These are phyloP conservation scores for Candida golubevii DNA, from an alignment of 805 yeast species.

Conservation along the genomic window DNA sequence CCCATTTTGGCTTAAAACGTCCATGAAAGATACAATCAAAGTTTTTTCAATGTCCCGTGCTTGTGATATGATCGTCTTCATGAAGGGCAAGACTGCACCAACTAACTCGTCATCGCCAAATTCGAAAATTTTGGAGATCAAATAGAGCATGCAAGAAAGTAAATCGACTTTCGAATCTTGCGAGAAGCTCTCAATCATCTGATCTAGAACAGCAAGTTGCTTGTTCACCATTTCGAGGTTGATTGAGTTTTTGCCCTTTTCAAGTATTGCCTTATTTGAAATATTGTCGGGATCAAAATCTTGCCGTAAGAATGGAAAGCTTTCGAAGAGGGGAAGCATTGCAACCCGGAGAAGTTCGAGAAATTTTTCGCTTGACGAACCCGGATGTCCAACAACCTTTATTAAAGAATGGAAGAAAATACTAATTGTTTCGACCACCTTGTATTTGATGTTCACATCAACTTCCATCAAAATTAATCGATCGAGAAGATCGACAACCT, in stretches of 20 bases:
- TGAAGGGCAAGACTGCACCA: constrained; percentile 46
- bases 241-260: constrained; percentile 27
- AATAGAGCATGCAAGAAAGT: constrained; percentile 61
- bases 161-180: constrained; percentile 61
- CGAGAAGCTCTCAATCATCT: constrained; percentile 63
- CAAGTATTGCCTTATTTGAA: constrained; percentile 23
- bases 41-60: constrained; percentile 13
- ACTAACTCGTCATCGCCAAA: constrained; percentile 34
- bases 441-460: constrained; percentile 57
- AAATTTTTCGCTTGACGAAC: neutral
- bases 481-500: constrained; percentile 71
- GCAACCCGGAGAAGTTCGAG: constrained; percentile 76
- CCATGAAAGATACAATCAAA: constrained; percentile 25
- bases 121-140: constrained; percentile 55
- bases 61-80: constrained; percentile 32
- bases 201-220: constrained; percentile 50
- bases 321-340: constrained; percentile 55
- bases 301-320: constrained; percentile 56
- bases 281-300: constrained; percentile 32
- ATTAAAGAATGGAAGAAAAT: constrained; percentile 22
- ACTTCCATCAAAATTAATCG: constrained; percentile 60
- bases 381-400: constrained; percentile 1
- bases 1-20: constrained; percentile 5
- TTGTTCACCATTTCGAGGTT: constrained; percentile 45
- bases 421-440: constrained; percentile 37